These are phyloP conservation scores for Carex myosuroides DNA, from an alignment of 176 grass and related monocot species.

Conservation along the genomic window DNA sequence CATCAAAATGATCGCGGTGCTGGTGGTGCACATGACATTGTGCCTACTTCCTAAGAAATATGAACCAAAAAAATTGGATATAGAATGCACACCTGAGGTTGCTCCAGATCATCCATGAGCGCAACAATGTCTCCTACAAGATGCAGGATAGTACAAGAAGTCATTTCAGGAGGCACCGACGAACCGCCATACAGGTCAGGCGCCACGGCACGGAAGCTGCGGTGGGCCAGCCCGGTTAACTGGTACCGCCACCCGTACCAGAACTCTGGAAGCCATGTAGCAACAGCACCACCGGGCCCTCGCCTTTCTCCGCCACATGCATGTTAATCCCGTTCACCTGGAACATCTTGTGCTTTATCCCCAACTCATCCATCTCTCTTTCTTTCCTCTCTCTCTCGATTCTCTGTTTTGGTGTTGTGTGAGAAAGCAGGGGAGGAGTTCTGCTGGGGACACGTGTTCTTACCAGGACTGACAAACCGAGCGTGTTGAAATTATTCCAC, in stretches of 20 bases:
- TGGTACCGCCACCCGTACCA: slow-evolving; percentile 46
- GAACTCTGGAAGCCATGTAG: slow-evolving; percentile 39
- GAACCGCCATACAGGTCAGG: slow-evolving; percentile 36
- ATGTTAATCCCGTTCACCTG: slow-evolving; percentile 32
- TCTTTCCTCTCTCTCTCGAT: not conserved
- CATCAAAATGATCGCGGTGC: not conserved
- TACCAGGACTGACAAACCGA: not conserved
- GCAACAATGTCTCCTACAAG: slow-evolving; percentile 36
- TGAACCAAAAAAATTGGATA: not conserved
- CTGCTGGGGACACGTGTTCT: not conserved
- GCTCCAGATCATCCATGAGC: slow-evolving; percentile 27
- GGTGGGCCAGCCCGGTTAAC: not conserved
- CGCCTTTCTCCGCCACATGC: slow-evolving; percentile 27
- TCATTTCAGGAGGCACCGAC: not conserved
- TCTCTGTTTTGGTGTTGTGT: slow-evolving; percentile 15
- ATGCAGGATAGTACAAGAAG: slow-evolving; percentile 37
- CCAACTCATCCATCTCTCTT: not conserved
- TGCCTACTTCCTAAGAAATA: not conserved
- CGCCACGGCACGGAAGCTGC: slow-evolving; percentile 33
- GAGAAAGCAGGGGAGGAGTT: not conserved
- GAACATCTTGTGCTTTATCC: slow-evolving; percentile 26
- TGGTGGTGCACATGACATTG: no score
- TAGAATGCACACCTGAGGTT: not conserved
- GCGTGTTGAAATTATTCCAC: not conserved
- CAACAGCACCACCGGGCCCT: slow-evolving; percentile 12